phyloP scores from a whole-genome alignment of 2,329 filamentous ascomycete genomes.

The Metarhizium rileyi region DNA sequence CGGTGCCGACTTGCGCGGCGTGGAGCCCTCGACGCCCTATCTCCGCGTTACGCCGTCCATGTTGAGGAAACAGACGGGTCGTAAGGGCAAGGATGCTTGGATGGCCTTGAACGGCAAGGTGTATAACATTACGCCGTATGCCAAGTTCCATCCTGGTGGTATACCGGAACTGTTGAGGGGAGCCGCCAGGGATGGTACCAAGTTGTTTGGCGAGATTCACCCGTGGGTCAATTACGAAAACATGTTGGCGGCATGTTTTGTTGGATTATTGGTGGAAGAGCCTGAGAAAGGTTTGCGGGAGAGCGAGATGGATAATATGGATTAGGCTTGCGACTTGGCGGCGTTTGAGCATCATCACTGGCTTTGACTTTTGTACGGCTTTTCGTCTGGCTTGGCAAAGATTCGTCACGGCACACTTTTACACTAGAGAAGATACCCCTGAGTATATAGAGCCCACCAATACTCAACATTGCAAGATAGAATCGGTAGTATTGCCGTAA shows the following conservation, averaged over 20 bases:
- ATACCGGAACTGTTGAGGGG: conserved; percentile 59
- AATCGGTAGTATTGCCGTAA: neutral
- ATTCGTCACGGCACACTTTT: neutral
- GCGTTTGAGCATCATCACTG: neutral
- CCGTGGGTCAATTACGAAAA: conserved; percentile 66
- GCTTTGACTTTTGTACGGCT: neutral
- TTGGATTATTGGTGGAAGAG: conserved; percentile 55
- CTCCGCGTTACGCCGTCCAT: conserved; percentile 73
- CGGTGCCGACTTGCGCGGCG: conserved; percentile 55
- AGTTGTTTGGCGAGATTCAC: conserved; percentile 56
- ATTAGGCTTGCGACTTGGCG: conserved; percentile 24
- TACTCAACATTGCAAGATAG: neutral
- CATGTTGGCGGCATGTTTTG: conserved; percentile 53
- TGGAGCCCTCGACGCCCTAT: conserved; percentile 42
- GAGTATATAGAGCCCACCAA: neutral
- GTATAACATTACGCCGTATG: conserved; percentile 87
- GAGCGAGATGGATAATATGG: conserved; percentile 50
- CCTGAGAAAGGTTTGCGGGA: conserved; percentile 24
- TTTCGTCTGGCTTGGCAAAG: neutral
- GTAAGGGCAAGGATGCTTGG: conserved; percentile 83
- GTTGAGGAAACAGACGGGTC: conserved; percentile 69
- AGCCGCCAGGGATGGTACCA: conserved; percentile 52
- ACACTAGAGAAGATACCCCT: conserved; percentile 6
- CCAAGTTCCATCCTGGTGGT: conserved; percentile 85
- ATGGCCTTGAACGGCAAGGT: conserved; percentile 81